phyloP scores from a whole-genome alignment of 2,329 filamentous ascomycete species.

The Exophiala xenobiotica region DNA sequence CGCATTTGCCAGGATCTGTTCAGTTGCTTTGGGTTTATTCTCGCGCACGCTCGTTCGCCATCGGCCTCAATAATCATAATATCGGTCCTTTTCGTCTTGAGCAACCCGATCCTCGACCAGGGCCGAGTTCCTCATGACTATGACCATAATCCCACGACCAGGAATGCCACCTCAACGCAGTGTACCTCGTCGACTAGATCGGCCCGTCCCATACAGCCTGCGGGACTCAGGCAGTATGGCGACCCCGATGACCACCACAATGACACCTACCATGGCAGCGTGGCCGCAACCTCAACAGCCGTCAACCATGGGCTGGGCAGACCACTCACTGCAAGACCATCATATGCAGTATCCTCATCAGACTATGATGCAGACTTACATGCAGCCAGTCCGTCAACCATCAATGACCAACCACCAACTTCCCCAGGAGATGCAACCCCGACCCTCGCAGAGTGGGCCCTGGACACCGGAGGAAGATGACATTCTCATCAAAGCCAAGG shows the following conservation, averaged over 20 bases:
- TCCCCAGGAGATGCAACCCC: constrained; percentile 10
- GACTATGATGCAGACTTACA: constrained; percentile 21
- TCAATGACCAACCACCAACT: constrained; percentile 2
- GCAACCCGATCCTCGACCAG: constrained; percentile 18
- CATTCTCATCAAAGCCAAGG: constrained; percentile 67
- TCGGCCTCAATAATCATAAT: constrained; percentile 18
- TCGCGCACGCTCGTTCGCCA: constrained; percentile 14
- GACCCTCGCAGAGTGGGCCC: constrained; percentile 50
- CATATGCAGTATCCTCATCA: constrained; percentile 24
- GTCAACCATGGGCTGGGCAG: constrained; percentile 16
- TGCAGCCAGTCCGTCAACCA: constrained; percentile 18
- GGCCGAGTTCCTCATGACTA: constrained; percentile 7
- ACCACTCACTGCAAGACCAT: constrained; percentile 14
- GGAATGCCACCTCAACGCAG: constrained; percentile 24
- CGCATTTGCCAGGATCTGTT: constrained; percentile 6
- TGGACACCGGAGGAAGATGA: constrained; percentile 77
- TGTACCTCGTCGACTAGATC: constrained; percentile 11
- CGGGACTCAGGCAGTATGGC: constrained; percentile 10
- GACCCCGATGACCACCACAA: constrained; percentile 19
- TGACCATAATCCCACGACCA: constrained; percentile 9
- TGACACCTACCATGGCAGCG: constrained; percentile 16
- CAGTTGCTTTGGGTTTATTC: constrained; percentile 16
- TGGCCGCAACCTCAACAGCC: constrained; percentile 15
- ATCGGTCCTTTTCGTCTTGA: background rate
- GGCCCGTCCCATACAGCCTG: constrained; percentile 26